These are phyloP conservation scores for Phaeosphaeria sp. DNA, from an alignment of 2,329 filamentous ascomycete genomes.

Conservation along the genomic window DNA sequence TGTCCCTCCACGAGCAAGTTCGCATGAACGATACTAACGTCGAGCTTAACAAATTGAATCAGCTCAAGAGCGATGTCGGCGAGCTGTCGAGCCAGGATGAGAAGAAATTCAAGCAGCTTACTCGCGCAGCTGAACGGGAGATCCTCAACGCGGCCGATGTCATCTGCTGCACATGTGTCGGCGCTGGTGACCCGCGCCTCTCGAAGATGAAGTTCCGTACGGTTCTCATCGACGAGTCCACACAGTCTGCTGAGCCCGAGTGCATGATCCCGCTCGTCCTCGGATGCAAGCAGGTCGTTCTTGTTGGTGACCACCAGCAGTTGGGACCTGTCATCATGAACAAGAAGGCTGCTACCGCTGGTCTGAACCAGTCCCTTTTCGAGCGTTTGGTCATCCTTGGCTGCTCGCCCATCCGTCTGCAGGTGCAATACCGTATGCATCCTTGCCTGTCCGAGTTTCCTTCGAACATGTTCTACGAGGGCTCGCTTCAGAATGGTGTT, in stretches of 20 bases:
- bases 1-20: constrained; percentile 95
- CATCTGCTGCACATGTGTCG: constrained; percentile 98
- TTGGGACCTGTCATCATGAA: constrained; percentile 99
- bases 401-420: constrained; percentile 87
- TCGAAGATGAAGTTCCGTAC: constrained; percentile 98
- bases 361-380: constrained; percentile 97
- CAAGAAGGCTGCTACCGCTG: constrained; percentile 98
- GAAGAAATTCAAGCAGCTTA: constrained; percentile 97
- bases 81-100: constrained; percentile 95
- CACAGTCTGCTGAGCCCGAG: constrained; percentile 96
- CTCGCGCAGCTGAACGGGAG: constrained; percentile 90
- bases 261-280: constrained; percentile 98
- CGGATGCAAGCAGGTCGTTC: constrained; percentile 98
- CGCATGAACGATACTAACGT: constrained; percentile 96
- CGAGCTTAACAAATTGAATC: constrained; percentile 88
- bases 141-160: constrained; percentile 96
- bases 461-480: constrained; percentile 99
- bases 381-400: constrained; percentile 94
- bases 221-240: constrained; percentile 97
- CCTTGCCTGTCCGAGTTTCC: constrained; percentile 96
- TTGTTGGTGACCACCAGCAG: constrained; percentile 98
- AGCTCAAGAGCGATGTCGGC: constrained; percentile 89
- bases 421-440: constrained; percentile 99
- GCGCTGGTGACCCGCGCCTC: constrained; percentile 92
- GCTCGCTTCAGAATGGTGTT: constrained; percentile 94